A percentile compares a stretch with the other conserved stretches of the same genome.
Conservation (phyloP, 2,329 filamentous ascomycete species). For the Fusarium nurragi region DNA sequence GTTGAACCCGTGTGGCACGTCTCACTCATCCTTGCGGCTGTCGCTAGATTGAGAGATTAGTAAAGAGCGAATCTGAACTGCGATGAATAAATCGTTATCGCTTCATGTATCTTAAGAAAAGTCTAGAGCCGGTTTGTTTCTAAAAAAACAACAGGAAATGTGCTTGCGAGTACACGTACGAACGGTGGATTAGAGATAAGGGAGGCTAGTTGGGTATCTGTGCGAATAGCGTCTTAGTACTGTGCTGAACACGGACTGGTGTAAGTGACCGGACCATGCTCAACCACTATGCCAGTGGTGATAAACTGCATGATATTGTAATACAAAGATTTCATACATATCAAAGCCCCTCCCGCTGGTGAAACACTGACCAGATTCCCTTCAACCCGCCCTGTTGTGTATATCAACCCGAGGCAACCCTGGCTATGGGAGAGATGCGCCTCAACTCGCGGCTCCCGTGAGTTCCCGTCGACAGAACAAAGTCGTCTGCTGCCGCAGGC, state of each 20-base stretch:
- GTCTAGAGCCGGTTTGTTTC: not conserved
- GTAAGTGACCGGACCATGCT: not conserved
- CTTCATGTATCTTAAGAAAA: fast-evolving
- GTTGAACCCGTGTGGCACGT: not conserved
- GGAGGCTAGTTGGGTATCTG: not conserved
- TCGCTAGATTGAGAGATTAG: not conserved
- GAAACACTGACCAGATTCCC: not conserved
- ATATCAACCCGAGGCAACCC: not conserved
- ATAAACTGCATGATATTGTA: not conserved
- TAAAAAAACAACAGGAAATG: not conserved
- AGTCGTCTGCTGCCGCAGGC: not conserved
- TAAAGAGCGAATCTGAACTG: not conserved
- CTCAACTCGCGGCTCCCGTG: not conserved
- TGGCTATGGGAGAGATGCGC: not conserved
- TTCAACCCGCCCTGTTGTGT: not conserved
- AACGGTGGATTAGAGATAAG: not conserved
- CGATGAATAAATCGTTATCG: not conserved
- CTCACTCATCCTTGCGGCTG: not conserved
- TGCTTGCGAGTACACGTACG: not conserved
- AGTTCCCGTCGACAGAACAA: not conserved
- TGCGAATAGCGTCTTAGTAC: not conserved
- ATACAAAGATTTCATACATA: not conserved
- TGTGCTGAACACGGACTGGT: not conserved
- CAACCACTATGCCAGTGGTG: not conserved
- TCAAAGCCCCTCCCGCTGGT: not conserved